Conservation (phyloP, 1,284 basidiomycete species). For the Ceraceosorus bombacis region DNA sequence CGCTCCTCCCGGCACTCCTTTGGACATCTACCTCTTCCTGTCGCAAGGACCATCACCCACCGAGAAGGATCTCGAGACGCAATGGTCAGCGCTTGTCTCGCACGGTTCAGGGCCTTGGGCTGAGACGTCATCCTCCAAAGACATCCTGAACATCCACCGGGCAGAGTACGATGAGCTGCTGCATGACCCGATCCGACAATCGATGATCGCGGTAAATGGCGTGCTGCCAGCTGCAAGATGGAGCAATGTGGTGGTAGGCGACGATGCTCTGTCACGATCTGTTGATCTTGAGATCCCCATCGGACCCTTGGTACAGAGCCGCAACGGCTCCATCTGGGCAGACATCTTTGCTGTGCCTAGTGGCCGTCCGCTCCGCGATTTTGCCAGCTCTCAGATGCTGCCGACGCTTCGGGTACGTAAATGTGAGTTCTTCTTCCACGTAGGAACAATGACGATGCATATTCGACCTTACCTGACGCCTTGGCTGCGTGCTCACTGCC, state of each 20-base stretch:
- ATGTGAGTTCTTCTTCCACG: constrained; percentile 5
- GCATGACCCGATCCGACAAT: too few species aligned
- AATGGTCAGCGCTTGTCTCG: too few species aligned
- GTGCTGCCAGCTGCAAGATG: constrained; percentile 27
- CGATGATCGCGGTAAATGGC: too few species aligned
- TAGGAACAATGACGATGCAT: too few species aligned
- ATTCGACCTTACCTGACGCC: background rate
- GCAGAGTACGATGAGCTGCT: too few species aligned
- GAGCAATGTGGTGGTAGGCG: constrained; percentile 18
- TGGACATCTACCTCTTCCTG: too few species aligned
- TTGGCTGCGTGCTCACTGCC: constrained; percentile 10
- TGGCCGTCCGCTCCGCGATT: background rate
- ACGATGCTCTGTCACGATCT: constrained; percentile 15
- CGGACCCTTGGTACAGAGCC: constrained; percentile 14
- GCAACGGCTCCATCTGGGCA: constrained; percentile 57
- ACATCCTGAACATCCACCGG: too few species aligned
- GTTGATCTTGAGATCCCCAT: constrained; percentile 21
- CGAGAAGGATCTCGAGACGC: too few species aligned
- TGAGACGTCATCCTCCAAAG: too few species aligned
- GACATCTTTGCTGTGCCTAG: constrained; percentile 68
- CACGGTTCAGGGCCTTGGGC: too few species aligned
- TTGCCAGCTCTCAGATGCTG: background rate
- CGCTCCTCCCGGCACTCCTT: too few species aligned
- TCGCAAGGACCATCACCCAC: too few species aligned
- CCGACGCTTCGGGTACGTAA: constrained; percentile 10